Conservation (phyloP, 2,329 filamentous ascomycete species). For the Thermochaetoides dissita region DNA sequence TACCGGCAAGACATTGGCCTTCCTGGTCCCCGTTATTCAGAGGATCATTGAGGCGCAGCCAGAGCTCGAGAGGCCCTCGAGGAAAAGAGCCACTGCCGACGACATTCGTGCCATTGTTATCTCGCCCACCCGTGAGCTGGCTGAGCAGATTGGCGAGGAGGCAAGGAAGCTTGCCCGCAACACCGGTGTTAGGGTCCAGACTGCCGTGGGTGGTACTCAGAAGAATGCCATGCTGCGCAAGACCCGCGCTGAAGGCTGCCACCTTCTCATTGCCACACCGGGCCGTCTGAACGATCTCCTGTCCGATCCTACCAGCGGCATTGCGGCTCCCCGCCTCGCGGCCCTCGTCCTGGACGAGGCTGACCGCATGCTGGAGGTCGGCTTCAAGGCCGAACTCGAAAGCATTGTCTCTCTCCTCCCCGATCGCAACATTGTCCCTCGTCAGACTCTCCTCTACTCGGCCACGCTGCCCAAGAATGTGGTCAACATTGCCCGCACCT, state of each 20-base stretch:
- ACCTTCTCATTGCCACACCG: constrained; percentile 81
- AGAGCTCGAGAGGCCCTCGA: constrained; percentile 34
- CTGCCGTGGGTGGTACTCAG: constrained; percentile 82
- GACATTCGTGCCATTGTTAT: constrained; percentile 59
- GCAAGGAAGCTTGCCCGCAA: constrained; percentile 50
- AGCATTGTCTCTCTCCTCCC: constrained; percentile 52
- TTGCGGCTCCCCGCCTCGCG: constrained; percentile 67
- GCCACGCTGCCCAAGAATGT: constrained; percentile 82
- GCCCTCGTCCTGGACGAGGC: constrained; percentile 94
- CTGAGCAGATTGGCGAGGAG: constrained; percentile 68
- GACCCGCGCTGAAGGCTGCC: constrained; percentile 65
- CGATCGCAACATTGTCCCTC: constrained; percentile 42
- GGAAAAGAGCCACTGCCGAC: constrained; percentile 27
- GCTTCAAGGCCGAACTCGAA: constrained; percentile 53
- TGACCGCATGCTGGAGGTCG: constrained; percentile 96
- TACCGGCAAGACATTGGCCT: constrained; percentile 91
- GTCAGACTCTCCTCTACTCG: constrained; percentile 90
- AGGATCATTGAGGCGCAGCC: constrained; percentile 56
- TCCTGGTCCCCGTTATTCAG: constrained; percentile 75
- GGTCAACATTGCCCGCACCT: constrained; percentile 59
- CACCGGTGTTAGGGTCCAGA: constrained; percentile 54
- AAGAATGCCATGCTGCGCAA: constrained; percentile 54
- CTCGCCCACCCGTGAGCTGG: constrained; percentile 69
- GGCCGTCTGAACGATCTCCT: constrained; percentile 77
- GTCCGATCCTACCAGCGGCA: constrained; percentile 45